Conservation (phyloP, 768 basidiomycete species). For the Hericium erinaceus region DNA sequence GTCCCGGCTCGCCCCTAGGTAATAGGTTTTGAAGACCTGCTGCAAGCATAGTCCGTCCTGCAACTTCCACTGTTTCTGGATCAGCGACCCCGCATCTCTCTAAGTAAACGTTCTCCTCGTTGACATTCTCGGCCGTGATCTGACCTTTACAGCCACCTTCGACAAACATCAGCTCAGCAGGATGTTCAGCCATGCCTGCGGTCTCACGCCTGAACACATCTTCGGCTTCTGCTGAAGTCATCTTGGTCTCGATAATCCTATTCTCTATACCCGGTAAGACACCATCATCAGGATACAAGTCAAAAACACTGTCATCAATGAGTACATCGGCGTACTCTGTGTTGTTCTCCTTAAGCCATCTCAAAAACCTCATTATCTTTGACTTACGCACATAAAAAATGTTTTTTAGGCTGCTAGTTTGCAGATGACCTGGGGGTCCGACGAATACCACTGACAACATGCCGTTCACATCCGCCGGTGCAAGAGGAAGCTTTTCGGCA, state of each 20-base stretch:
- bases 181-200: conserved; percentile 20
- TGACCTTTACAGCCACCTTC: neutral
- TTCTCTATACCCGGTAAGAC: neutral
- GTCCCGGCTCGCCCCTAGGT: no score
- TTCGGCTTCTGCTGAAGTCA: neutral
- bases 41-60: conserved; percentile 18
- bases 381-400: conserved; percentile 17
- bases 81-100: conserved; percentile 25
- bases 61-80: conserved; percentile 17
- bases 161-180: conserved; percentile 5
- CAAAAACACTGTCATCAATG: neutral
- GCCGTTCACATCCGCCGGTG: conserved; percentile 19
- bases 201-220: conserved; percentile 19
- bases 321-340: conserved; percentile 11
- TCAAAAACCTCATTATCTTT: conserved; percentile 19
- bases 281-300: neutral
- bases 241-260: conserved; percentile 15
- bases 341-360: conserved; percentile 19
- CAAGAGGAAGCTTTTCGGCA: conserved; percentile 18
- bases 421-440: conserved; percentile 15
- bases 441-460: conserved; percentile 23
- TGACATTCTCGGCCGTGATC: no score
- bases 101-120: no score
- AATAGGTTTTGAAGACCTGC: conserved; percentile 19
- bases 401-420: conserved; percentile 7